phyloP scores from a whole-genome alignment of 2,329 filamentous ascomycete genomes.

The Aspergillus sp. region DNA sequence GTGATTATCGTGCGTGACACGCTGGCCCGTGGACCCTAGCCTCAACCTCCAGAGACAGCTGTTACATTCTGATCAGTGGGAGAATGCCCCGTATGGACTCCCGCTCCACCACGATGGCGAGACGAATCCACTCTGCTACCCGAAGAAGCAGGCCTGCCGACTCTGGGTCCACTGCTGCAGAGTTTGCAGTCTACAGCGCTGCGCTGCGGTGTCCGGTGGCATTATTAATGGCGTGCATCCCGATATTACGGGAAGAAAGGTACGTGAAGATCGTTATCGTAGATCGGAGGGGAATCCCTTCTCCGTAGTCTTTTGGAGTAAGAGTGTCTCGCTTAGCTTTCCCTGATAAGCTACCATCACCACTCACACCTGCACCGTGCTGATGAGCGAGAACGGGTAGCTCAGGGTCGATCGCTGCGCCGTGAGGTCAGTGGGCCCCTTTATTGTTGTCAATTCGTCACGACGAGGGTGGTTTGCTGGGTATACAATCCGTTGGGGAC shows the following conservation, averaged over 20 bases:
- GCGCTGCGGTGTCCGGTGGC: background rate
- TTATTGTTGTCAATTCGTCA: background rate
- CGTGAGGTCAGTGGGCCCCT: background rate
- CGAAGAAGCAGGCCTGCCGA: conserved; percentile 14
- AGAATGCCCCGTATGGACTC: no score
- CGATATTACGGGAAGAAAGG: background rate
- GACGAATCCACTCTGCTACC: conserved; percentile 7
- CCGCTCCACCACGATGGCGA: conserved; percentile 7
- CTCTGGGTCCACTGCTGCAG: conserved; percentile 5
- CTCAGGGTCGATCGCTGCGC: background rate
- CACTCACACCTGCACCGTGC: background rate
- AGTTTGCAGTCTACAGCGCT: conserved; percentile 1
- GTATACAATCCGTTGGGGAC: background rate
- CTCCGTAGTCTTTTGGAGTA: no score
- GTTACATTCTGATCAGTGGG: no score
- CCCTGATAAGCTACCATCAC: background rate
- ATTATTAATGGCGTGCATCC: background rate
- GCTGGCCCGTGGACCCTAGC: no score
- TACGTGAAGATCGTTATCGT: background rate
- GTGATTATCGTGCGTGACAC: no score
- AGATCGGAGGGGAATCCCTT: background rate
- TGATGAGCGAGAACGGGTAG: background rate
- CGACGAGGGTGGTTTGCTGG: background rate
- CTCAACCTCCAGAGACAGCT: no score
- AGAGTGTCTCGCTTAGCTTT: conserved; percentile 1